Evolutionary conservation across 192 early-diverging fungal genomes (phyloP).

Genomic region (Physocladia obscura): DNA sequence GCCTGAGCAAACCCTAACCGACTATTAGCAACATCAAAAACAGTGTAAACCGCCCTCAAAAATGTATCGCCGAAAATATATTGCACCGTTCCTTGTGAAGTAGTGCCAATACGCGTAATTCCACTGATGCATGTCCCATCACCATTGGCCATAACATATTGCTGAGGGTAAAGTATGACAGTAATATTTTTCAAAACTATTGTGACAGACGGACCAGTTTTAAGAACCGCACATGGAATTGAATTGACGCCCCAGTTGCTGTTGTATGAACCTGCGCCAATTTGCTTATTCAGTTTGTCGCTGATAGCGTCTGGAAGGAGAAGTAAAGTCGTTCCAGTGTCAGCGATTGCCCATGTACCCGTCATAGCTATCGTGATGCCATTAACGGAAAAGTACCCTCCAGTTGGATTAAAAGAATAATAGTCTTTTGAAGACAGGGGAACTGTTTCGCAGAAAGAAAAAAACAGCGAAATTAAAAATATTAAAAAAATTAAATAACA

Average conservation of each 20-base stretch:
- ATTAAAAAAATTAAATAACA: background rate
- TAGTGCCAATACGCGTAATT: slow-evolving; percentile 8
- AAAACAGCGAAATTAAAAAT: background rate
- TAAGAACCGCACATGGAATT: slow-evolving; percentile 2
- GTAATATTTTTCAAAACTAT: background rate
- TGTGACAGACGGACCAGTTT: slow-evolving; percentile 13
- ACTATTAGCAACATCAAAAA: slow-evolving; percentile 38
- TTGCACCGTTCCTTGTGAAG: background rate
- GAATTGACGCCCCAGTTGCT: background rate
- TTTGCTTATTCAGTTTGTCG: slow-evolving; percentile 28
- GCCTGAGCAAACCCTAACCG: slow-evolving; percentile 36
- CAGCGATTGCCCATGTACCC: slow-evolving; percentile 31
- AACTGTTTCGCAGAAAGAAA: background rate
- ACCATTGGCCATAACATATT: slow-evolving; percentile 27
- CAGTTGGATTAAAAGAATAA: slow-evolving; percentile 3
- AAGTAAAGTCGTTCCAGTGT: slow-evolving; percentile 39
- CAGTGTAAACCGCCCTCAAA: slow-evolving; percentile 36
- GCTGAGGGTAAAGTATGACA: background rate
- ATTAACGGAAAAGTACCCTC: background rate
- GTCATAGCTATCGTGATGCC: background rate
- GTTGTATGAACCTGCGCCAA: slow-evolving; percentile 37
- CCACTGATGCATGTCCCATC: slow-evolving; percentile 25
- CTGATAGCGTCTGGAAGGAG: slow-evolving; percentile 21
- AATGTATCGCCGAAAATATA: slow-evolving; percentile 45
- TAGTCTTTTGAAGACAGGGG: background rate